These are phyloP conservation scores for Cyclotella atomus DNA, from an alignment of 108 stramenopile species.

Conservation along the genomic window DNA sequence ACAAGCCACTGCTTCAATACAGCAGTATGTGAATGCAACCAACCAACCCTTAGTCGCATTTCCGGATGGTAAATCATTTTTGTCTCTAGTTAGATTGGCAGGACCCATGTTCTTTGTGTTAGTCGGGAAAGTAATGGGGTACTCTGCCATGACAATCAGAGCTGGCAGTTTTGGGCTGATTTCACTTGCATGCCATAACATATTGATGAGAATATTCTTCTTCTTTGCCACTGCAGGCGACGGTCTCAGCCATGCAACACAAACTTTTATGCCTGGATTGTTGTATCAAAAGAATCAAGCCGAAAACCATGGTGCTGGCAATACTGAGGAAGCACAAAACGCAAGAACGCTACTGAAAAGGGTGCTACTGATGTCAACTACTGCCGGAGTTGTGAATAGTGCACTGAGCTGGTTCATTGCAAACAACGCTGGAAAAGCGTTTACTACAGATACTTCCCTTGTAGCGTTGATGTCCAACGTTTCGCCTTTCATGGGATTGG, in stretches of 20 bases:
- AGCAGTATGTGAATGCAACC: background rate
- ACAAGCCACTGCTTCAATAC: background rate
- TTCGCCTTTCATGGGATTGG: conserved; percentile 46
- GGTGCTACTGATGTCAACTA: conserved; percentile 31
- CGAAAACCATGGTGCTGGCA: conserved; percentile 14
- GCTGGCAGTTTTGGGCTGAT: conserved; percentile 80
- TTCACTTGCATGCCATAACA: conserved; percentile 83
- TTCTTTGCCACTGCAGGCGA: conserved; percentile 94
- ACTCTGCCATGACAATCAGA: conserved; percentile 76
- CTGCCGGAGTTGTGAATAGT: conserved; percentile 31
- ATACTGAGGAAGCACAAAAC: conserved; percentile 16
- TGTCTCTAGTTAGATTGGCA: conserved; percentile 66
- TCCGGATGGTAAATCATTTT: conserved; percentile 59
- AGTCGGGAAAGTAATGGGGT: conserved; percentile 77
- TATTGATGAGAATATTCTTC: conserved; percentile 91
- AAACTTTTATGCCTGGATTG: conserved; percentile 87
- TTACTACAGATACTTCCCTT: conserved; percentile 51
- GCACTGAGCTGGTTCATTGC: conserved; percentile 56
- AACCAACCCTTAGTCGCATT: conserved; percentile 63
- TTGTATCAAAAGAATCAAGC: conserved; percentile 43
- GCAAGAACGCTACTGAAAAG: conserved; percentile 42
- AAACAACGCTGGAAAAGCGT: conserved; percentile 46
- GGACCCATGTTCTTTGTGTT: conserved; percentile 89
- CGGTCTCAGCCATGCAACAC: conserved; percentile 82
- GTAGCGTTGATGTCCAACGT: conserved; percentile 55